These are phyloP conservation scores for Hypoxylon rickii DNA, from an alignment of 495 filamentous ascomycete species.

Conservation along the genomic window DNA sequence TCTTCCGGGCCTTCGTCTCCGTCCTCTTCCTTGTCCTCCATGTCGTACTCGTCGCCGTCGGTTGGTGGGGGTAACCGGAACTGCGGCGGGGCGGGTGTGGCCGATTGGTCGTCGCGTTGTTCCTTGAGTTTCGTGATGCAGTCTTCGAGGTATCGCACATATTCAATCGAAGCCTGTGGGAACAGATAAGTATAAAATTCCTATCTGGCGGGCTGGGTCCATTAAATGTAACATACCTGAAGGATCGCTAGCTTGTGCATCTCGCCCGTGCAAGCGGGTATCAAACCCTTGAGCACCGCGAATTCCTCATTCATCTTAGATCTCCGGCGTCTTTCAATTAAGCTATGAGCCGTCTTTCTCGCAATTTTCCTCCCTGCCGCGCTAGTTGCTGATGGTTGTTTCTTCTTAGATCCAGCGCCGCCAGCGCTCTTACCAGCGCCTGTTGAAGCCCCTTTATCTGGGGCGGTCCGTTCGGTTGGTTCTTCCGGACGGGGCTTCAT, in stretches of 20 bases:
- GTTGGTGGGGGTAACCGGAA: slow-evolving; percentile 32
- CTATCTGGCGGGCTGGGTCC: neutral
- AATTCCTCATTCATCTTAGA: slow-evolving; percentile 99
- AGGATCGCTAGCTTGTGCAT: slow-evolving; percentile 99
- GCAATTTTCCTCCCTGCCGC: slow-evolving; percentile 89
- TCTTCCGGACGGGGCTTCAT: slow-evolving; percentile 75
- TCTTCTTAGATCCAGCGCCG: slow-evolving; percentile 64
- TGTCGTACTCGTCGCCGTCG: slow-evolving; percentile 33
- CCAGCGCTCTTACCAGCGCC: slow-evolving; percentile 36
- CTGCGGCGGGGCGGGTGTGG: slow-evolving; percentile 18
- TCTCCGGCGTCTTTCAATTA: slow-evolving; percentile 87
- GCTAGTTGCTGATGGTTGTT: slow-evolving; percentile 69
- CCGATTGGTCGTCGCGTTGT: slow-evolving; percentile 44
- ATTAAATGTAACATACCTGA: slow-evolving; percentile 65
- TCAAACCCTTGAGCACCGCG: slow-evolving; percentile 89
- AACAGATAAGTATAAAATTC: slow-evolving; percentile 4
- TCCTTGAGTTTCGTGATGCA: slow-evolving; percentile 83
- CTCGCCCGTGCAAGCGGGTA: slow-evolving; percentile 88
- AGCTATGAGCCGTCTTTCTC: slow-evolving; percentile 91
- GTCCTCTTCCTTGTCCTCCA: slow-evolving; percentile 32
- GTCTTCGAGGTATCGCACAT: slow-evolving; percentile 90
- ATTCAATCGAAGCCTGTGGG: slow-evolving; percentile 87
- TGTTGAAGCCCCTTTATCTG: slow-evolving; percentile 20
- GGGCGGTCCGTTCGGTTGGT: slow-evolving; percentile 23
- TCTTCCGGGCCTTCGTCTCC: slow-evolving; percentile 42